Base-by-base conservation (phyloP, 805 yeast species). In the Yarrowia divulgata region DNA sequence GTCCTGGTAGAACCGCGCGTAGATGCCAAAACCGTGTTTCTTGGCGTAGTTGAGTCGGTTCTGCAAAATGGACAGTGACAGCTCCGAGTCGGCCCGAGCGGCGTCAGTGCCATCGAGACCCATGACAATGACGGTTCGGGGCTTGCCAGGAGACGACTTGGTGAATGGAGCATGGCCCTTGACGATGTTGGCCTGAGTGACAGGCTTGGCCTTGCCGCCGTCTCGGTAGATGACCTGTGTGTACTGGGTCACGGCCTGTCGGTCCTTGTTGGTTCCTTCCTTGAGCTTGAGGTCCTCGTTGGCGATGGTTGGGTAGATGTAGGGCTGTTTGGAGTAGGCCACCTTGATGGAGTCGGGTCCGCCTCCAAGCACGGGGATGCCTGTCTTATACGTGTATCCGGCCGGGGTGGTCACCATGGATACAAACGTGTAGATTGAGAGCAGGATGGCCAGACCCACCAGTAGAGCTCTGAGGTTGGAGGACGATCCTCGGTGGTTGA, bases 21-120 rank as follows among this genome's bases (percentile, higher is more conserved):
- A 94, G 35, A 92, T 79, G 40, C 97, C 98, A 77, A 88, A 94
- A 46, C 85, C 85, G 75, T 91, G 93, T 13, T 81, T 82, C 77
- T 89, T 90, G 7, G 97, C 97, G 76, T 93, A 94, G 77, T 92
- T 93, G 37, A 90, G 89, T 75, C 98, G 85, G 79, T 94, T 94
- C 57, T 63, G 55, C 32, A 63, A 32, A 18, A 63, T 63, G 14
- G 55, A 29, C 29, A 39, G 46, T 7, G 68, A 63, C 29, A 48
- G 55, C 45, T 48, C 48, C 7, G 68, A 63, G 48, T 63, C 68
- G n/a, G 68, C 55, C 12, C 68, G 68, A 5, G 57, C 57, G 18
- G 68, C 68, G 29, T 63, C 68, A 9, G 45, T 48, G 29, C 57
- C 68, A 23, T 63, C 68, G 16, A 63, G 37, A n/a, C 57, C 39